Base-by-base conservation (phyloP, 1,284 basidiomycete genomes). In the Inonotus obliquus region DNA sequence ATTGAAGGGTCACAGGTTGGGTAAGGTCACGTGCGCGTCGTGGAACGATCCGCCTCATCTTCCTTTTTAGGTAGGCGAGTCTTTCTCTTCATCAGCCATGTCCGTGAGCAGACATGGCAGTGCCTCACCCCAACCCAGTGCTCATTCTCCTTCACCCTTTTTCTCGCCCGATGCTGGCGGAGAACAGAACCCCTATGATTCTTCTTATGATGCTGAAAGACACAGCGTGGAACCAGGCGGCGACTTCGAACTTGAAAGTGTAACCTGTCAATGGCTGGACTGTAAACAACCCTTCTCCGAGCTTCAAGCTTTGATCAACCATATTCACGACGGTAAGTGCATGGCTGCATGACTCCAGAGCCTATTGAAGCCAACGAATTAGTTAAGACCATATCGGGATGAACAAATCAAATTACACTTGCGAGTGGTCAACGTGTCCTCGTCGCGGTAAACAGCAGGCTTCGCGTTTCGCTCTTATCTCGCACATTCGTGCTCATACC, bases 401-500 rank as follows among this genome's bases (percentile, higher is more conserved):
- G n/a, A 86, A 92, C 77, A 92, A 91, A 73, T 86, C 87, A 25
- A 89, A 85, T 68, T 95, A 95, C 72, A 87, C 88, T 25, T 96
- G 94, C 73, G 91, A 94, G 77, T 96, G 93, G 93, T 76, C 82
- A 11, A 87, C 88, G 1, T 96, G 94, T 74, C 77, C 79, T 17
- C 83, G 93, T 29, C 81, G 88, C 54, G 90, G 91, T 10, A 81
- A 94, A 57, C 81, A 87, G 0, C 93, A 96, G 70, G 93, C 91
- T 0, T 92, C 90, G 5, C 85, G 91, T 14, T 95, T 94, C 66
- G 93, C 93, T 4, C 82, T 96, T 37, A 85, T 94, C 65, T 89
- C 89, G 9, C 94, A 96, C 70, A 84, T 94, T 52, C 83, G 92
- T 35, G 92, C 84, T n/a, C 93, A 96, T 70, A 96, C 94, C 0